Evolutionary conservation across 169 alveolate genomes (phyloP).

Genomic region (Perkinsus marinus): DNA sequence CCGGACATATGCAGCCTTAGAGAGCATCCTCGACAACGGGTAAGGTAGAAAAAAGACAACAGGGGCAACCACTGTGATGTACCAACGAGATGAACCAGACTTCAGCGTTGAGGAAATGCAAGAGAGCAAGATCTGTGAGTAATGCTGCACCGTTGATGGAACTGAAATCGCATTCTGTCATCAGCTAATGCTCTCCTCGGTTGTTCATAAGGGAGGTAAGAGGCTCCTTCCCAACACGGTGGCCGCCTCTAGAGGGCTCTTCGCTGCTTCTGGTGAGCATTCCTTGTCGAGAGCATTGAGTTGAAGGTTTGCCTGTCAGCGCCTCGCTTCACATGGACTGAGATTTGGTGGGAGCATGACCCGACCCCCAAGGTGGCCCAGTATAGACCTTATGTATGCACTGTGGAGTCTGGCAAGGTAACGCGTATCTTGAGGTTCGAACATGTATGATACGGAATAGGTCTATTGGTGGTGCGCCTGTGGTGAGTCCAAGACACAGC

Average conservation of each 20-base stretch:
- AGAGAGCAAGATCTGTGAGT: not conserved
- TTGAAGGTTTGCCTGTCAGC: not conserved
- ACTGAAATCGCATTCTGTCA: not conserved
- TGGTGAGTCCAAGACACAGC: constrained; percentile 15
- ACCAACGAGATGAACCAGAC: not conserved
- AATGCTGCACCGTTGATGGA: too few relatives aligned
- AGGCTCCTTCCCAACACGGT: not conserved
- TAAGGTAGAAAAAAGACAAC: not conserved
- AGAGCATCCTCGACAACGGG: not conserved
- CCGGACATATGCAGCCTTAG: not conserved
- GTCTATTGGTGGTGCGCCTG: constrained; percentile 35
- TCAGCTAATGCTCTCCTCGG: not conserved
- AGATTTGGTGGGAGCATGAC: not conserved
- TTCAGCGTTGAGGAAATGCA: not conserved
- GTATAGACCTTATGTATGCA: not conserved
- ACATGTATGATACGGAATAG: not conserved
- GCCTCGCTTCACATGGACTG: not conserved
- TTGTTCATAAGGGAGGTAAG: not conserved
- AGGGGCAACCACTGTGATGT: not conserved
- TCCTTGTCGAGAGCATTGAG: not conserved
- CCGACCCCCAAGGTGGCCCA: not conserved
- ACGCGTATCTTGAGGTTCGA: not conserved
- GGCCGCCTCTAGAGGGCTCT: not conserved
- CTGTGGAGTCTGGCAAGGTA: not conserved
- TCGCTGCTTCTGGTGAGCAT: not conserved